Evolutionary conservation across 176 grass and related monocot species (phyloP), one percentile per base, ranked within the genome.

Genomic region (Panicum miliaceum): DNA sequence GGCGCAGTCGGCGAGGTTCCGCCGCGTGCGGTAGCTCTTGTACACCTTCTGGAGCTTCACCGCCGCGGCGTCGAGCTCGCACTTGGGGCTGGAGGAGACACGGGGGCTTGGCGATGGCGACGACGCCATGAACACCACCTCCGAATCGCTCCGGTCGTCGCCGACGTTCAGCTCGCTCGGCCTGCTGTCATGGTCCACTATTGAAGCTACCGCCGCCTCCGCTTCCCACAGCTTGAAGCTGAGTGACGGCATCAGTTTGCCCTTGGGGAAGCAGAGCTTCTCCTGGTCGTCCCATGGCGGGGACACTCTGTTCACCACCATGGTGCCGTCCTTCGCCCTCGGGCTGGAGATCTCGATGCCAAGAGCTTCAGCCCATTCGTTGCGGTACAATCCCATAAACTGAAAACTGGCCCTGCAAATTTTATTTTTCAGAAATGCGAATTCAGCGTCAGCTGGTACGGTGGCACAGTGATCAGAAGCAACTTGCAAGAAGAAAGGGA

Each of bases 1-100:
- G 19, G 94, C 94, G 26, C 94, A 97, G 40, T 97, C 94, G 7
- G 94, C 94, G 18, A 97, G 91, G 77, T 90, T 94, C 78, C 94
- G 78, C 80, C 94, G 71, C 27, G 94, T 94, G 34, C 94, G 74
- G 79, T 97, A 94, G 68, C 94, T 94, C 87, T 97, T 97, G 91
- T 97, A 97, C 59, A 97, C 91, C 73, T 94, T 97, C 86, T 97
- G 94, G 8, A 97, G 77, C 71, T 92, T 97, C 43, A 97, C 79
- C 0, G 94, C 94, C 54, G 94, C 94, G 2, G 87, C 91, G 12
- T 97, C 80, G 29, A 91, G 87, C 80, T 97, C 89, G 37, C 63
- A 92, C 45, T 81, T 94, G 27, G 89, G 82, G 54, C 81, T 88
- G 38, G 89, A 63, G 1, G 88, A 89, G 2, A 56, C 63, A 12